phyloP scores from a whole-genome alignment of 345 rosid genomes.

The Aquilaria yunnanensis region DNA sequence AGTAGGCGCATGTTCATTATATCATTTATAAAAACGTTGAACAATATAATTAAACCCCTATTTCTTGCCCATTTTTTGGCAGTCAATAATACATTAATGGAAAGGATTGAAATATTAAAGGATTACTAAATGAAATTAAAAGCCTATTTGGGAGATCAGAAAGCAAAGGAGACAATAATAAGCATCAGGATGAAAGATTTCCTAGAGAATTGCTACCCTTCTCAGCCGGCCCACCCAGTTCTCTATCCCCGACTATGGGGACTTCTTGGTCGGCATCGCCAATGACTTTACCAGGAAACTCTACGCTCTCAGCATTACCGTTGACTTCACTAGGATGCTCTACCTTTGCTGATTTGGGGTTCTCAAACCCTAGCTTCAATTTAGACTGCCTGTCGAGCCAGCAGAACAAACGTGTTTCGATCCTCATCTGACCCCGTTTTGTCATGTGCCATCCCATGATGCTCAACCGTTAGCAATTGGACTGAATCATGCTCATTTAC shows the following conservation, averaged over 20 bases:
- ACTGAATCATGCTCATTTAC: too few relatives aligned
- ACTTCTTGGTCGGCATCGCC: constrained; percentile 34
- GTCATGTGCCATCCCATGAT: too few relatives aligned
- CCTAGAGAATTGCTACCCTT: constrained; percentile 43
- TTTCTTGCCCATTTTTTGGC: background rate
- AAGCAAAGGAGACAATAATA: constrained; percentile 29
- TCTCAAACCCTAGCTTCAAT: too few relatives aligned
- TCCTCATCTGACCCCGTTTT: too few relatives aligned
- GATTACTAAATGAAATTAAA: constrained; percentile 39
- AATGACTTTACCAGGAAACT: constrained; percentile 31
- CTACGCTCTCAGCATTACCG: constrained; percentile 25
- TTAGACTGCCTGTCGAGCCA: too few relatives aligned
- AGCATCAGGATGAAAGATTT: constrained; percentile 58
- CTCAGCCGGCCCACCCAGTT: constrained; percentile 37
- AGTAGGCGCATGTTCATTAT: too few relatives aligned
- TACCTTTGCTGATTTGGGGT: too few relatives aligned
- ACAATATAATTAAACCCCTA: background rate
- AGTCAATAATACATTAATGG: constrained; percentile 59
- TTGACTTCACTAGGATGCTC: too few relatives aligned
- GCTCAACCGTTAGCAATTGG: too few relatives aligned
- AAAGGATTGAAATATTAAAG: constrained; percentile 44
- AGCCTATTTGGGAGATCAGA: constrained; percentile 30
- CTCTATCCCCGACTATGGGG: constrained; percentile 26
- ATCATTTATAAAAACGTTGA: background rate
- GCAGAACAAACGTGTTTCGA: too few relatives aligned